Conservation (phyloP, 202 grass and related monocot genomes). For the Carex arenaria region DNA sequence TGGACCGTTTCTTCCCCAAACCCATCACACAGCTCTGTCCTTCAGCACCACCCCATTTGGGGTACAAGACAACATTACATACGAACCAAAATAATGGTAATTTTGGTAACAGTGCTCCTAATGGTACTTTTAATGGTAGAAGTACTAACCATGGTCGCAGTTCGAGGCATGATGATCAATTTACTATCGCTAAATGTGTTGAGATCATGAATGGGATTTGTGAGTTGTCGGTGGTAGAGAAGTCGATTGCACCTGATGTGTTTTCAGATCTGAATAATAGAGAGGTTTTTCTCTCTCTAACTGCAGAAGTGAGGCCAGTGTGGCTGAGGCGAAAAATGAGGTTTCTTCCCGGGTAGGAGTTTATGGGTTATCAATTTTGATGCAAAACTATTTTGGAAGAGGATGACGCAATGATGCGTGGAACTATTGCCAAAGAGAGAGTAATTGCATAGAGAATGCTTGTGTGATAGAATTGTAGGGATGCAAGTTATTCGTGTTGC, state of each 20-base stretch:
- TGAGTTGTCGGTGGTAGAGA: constrained; percentile 68
- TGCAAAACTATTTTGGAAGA: neutral
- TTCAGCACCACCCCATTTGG: constrained; percentile 34
- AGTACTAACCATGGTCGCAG: constrained; percentile 18
- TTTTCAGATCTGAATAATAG: constrained; percentile 52
- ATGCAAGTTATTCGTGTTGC: neutral
- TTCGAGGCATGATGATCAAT: constrained; percentile 42
- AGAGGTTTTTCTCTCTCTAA: constrained; percentile 67
- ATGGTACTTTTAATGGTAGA: constrained; percentile 36
- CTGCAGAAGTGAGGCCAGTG: constrained; percentile 46
- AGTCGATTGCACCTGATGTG: constrained; percentile 66
- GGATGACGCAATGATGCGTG: neutral
- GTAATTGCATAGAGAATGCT: neutral
- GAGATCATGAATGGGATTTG: constrained; percentile 64
- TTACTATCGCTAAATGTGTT: constrained; percentile 55
- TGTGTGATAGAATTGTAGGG: neutral
- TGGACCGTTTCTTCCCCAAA: constrained; percentile 38
- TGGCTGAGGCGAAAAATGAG: constrained; percentile 82
- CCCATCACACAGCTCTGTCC: constrained; percentile 35
- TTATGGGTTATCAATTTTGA: constrained; percentile 6
- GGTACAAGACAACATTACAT: neutral
- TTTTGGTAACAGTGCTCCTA: constrained; percentile 23
- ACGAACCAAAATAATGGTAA: constrained; percentile 43
- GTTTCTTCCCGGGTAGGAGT: constrained; percentile 27
- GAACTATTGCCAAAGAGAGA: neutral